Base-by-base conservation (phyloP, 257 asterid species). In the Marsdenia floribunda region DNA sequence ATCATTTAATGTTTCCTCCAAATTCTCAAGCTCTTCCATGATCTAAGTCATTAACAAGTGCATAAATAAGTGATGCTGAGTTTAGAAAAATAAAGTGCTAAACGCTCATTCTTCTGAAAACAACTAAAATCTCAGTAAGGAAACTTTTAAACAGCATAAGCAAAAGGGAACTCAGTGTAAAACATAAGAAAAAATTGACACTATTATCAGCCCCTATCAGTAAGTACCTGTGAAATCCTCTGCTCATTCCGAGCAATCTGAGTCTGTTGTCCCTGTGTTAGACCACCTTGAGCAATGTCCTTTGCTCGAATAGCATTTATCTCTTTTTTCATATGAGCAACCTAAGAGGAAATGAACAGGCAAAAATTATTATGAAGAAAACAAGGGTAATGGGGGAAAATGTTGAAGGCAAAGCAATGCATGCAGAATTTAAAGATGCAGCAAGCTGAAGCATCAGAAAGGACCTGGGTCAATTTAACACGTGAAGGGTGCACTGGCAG, bases 191-290 rank as follows among this genome's bases (percentile, higher is more conserved):
- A 22, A 37, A 68, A 72, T 37, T 16, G 29, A 50, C 44, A 60
- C 44, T 22, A 9, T 40, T 29, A 37, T 53, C 46, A 9, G 26
- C 57, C 68, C 59, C 63, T 55, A 74, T 16, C 16, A 18, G 58
- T 57, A 70, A 54, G 29, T 54, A 90, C 99, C 97, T 95, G 98
- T 68, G 98, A 86, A 18, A 85, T 95, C 83, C 99, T 88, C 85
- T 95, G 99, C 81, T 95, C 99, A 86, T 95, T 95, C 82, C 99
- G 83, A 85, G 99, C 99, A 81, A 95, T 95, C 88, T 95, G 99
- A 80, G 98, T 95, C 91, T 95, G 99, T 21, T 95, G 98, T 54
- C 99, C 98, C 80, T 95, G 99, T 16, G 98, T 92, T 84, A 95
- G 80, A 71, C 99, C 99, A 88, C 99, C 99, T 88, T 95, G 99